A percentile compares a stretch with the other conserved stretches of the same genome.
Conservation (phyloP, 2,329 filamentous ascomycete genomes). For the Pseudophaeomoniella oleicola region DNA sequence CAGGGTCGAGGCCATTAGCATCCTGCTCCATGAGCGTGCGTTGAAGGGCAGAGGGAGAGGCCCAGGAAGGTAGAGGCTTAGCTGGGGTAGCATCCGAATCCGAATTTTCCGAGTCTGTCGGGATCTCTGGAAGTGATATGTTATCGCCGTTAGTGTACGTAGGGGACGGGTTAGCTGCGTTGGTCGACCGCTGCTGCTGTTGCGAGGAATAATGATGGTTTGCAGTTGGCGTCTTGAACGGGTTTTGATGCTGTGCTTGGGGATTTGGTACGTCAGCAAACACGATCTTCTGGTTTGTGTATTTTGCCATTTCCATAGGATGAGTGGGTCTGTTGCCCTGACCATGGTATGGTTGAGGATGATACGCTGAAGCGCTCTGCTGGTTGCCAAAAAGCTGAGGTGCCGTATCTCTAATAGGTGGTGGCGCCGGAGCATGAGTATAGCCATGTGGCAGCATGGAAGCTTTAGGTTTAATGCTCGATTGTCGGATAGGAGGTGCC, state of each 20-base stretch:
- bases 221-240: constrained; percentile 18
- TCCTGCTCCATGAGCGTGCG: constrained; percentile 68
- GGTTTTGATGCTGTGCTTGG: constrained; percentile 53
- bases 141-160: constrained; percentile 78
- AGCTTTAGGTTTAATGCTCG: constrained; percentile 50
- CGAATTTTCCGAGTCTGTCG: constrained; percentile 85
- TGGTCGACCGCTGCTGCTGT: constrained; percentile 8
- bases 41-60: constrained; percentile 70
- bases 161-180: constrained; percentile 51
- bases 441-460: constrained; percentile 25
- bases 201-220: constrained; percentile 5
- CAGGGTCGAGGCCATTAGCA: constrained; percentile 55
- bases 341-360: constrained; percentile 40
- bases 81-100: constrained; percentile 42
- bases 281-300: constrained; percentile 76
- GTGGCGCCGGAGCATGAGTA: constrained; percentile 14
- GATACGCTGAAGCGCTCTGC: not conserved
- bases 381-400: constrained; percentile 5
- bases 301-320: constrained; percentile 71
- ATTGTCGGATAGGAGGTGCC: constrained; percentile 73
- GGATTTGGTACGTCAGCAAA: constrained; percentile 46
- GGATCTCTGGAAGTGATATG: constrained; percentile 87
- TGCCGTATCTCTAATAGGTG: constrained; percentile 1
- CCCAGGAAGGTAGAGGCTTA: constrained; percentile 66
- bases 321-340: constrained; percentile 47